Evolutionary conservation across 768 basidiomycete species (phyloP), one percentile per base, ranked within the genome.

Genomic region (Punctularia strigosozonata): DNA sequence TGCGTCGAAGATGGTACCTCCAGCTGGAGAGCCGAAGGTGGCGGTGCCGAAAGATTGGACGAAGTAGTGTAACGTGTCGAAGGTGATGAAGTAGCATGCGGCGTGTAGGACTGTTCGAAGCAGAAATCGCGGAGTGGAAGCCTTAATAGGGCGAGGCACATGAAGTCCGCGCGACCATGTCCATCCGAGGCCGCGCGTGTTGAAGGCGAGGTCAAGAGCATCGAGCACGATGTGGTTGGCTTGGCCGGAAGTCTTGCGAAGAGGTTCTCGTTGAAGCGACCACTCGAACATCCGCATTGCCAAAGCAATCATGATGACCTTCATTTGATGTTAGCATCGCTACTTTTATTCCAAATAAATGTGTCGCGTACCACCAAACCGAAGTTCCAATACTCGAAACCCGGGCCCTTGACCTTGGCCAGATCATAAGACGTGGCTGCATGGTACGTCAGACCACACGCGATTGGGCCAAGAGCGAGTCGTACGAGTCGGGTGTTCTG

Each of bases 121-220:
- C 3, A 61, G 31, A 48, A 75, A 78, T 12, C 52, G 44, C 1
- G 42, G 14, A 6, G 51, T 61, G 17, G 68, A 62, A 2, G 65
- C 60, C 15, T 69, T 66, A 7, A 58, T 64, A 44, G 71, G 67
- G 4, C 41, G 52, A 5, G 60, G 53, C 19, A 57, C 25, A 34
- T 50, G 38, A 7, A 51, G 12, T 19, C 48, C 43, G 21, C 54
- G 46, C 2, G 75, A 73, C 69, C 75, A 79, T 31, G 68, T 57
- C 78, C 79, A 81, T 12, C 73, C 76, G 33, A 61, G 49, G 5
- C 79, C 80, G 14, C 80, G 73, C 12, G 73, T 46, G 43, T 68
- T 75, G 46, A 56, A 59, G 19, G 43, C 45, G 15, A 82, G 62
- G 39, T 80, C 76, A 12, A 66, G 44, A 2, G 68, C 66, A 40